Percentiles rank a stretch among this genome's conserved stretches.
Conservation (phyloP, 2,329 filamentous ascomycete genomes). For the Pseudocercospora macadamiae region DNA sequence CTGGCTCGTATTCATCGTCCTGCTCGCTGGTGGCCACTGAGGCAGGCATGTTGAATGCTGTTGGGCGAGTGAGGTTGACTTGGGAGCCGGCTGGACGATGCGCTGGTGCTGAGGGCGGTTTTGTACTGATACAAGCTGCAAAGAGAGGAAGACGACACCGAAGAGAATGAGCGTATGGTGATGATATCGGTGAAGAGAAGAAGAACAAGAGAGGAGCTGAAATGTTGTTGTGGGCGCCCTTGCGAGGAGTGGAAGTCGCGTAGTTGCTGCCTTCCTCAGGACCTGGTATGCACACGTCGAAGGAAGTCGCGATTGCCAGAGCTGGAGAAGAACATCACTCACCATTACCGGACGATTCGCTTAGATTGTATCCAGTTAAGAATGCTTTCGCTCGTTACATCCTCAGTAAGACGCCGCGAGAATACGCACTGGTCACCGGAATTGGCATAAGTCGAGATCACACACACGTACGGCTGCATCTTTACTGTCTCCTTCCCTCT, state of each 20-base stretch:
- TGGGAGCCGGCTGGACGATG: neutral
- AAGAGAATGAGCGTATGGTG: neutral
- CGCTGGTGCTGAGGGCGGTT: neutral
- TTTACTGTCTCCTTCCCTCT: slow-evolving; percentile 3
- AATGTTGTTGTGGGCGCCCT: slow-evolving; percentile 4
- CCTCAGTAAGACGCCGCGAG: slow-evolving; percentile 2
- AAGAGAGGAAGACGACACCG: neutral
- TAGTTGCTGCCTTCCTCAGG: slow-evolving; percentile 2
- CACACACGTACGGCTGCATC: neutral
- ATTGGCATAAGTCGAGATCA: slow-evolving; percentile 6
- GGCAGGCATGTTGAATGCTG: slow-evolving; percentile 49
- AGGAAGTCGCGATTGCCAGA: slow-evolving; percentile 1
- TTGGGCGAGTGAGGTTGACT: neutral
- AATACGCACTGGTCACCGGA: neutral
- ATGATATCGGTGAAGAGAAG: neutral
- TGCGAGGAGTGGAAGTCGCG: neutral
- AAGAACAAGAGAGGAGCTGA: neutral
- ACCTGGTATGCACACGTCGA: neutral
- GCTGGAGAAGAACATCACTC: neutral
- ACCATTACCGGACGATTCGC: neutral
- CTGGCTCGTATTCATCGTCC: slow-evolving; percentile 41
- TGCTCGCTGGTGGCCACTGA: slow-evolving; percentile 58
- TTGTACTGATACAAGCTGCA: neutral
- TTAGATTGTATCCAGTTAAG: neutral
- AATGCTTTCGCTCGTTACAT: slow-evolving; percentile 9